Evolutionary conservation across 169 alveolate species (phyloP).

Genomic region (Plasmodium vinckei): DNA sequence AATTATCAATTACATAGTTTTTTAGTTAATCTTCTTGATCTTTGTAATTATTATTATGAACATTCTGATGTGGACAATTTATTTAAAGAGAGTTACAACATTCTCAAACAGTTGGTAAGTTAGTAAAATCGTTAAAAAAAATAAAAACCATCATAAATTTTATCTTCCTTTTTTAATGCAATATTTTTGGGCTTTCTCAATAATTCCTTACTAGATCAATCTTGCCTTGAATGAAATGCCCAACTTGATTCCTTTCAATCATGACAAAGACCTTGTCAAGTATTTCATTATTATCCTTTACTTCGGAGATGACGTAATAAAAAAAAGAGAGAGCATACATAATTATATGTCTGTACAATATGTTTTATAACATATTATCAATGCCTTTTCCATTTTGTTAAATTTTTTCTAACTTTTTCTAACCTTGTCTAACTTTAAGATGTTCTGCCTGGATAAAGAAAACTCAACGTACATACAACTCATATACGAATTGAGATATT

Average conservation of each 20-base stretch:
- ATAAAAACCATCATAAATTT: not conserved
- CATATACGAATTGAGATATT: slow-evolving; percentile 35
- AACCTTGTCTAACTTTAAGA: not conserved
- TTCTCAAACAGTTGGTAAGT: slow-evolving; percentile 43
- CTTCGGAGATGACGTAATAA: slow-evolving; percentile 60
- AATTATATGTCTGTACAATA: too few relatives aligned
- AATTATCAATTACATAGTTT: slow-evolving; percentile 60
- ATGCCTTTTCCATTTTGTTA: not conserved
- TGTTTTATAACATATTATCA: not conserved
- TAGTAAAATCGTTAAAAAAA: not conserved
- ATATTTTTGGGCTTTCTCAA: not conserved
- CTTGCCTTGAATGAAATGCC: slow-evolving; percentile 49
- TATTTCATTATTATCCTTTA: slow-evolving; percentile 66
- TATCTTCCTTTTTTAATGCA: not conserved
- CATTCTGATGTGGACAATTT: slow-evolving; percentile 24
- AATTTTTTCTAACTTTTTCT: not conserved
- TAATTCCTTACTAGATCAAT: too few relatives aligned
- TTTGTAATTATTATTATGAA: slow-evolving; percentile 34
- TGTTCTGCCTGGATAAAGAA: slow-evolving; percentile 72
- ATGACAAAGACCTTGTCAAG: slow-evolving; percentile 41
- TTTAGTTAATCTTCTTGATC: slow-evolving; percentile 25
- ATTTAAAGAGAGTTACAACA: slow-evolving; percentile 53
- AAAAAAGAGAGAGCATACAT: not conserved
- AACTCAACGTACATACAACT: slow-evolving; percentile 63
- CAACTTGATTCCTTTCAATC: slow-evolving; percentile 72